phyloP scores from a whole-genome alignment of 2,329 filamentous ascomycete species.

The Cercospora sp. region DNA sequence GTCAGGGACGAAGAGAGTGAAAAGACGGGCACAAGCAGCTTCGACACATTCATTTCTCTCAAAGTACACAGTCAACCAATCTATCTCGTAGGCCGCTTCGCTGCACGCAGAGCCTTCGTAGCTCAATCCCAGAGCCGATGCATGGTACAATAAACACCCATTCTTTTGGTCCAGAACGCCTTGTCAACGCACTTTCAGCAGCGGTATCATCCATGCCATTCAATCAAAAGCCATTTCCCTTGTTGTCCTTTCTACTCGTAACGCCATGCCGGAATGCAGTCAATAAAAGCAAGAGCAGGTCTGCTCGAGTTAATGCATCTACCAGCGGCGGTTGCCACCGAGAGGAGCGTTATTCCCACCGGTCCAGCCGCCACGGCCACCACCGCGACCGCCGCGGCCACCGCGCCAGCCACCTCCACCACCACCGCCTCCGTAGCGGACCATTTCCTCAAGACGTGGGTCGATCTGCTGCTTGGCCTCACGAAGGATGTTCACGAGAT shows the following conservation, averaged over 20 bases:
- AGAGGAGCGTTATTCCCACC: conserved; percentile 61
- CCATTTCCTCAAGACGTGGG: conserved; percentile 93
- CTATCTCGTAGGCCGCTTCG: not conserved
- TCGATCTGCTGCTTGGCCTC: conserved; percentile 99
- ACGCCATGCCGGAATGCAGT: conserved; percentile 28
- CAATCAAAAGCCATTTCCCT: conserved; percentile 12
- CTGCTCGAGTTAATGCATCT: conserved; percentile 12
- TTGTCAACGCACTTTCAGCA: conserved; percentile 14
- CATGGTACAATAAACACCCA: conserved; percentile 7
- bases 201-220: conserved; percentile 17
- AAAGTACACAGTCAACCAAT: not conserved
- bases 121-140: conserved; percentile 19
- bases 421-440: conserved; percentile 83
- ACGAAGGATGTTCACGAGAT: conserved; percentile 86
- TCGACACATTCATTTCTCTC: not conserved
- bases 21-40: not conserved
- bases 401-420: conserved; percentile 64
- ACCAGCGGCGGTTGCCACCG: conserved; percentile 59
- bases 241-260: conserved; percentile 22
- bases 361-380: conserved; percentile 52
- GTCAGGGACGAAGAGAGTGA: not conserved
- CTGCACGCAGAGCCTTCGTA: conserved; percentile 1
- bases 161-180: conserved; percentile 6
- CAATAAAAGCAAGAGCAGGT: conserved; percentile 6
- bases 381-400: conserved; percentile 50